These are phyloP conservation scores for Tuber calosporum DNA, from an alignment of 495 filamentous ascomycete species.

Conservation along the genomic window DNA sequence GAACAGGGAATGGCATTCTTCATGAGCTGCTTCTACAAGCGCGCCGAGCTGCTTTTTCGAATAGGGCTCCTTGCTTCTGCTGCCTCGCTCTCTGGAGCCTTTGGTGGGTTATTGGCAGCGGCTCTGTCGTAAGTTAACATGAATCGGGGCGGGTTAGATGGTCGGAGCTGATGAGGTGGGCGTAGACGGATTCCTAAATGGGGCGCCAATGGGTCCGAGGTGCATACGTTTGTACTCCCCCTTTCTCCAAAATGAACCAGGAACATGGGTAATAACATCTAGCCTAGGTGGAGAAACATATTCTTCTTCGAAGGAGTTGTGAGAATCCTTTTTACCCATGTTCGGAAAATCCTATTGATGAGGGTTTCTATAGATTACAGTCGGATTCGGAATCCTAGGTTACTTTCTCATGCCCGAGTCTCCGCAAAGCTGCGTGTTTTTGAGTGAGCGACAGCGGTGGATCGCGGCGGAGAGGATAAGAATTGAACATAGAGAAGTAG, in stretches of 20 bases:
- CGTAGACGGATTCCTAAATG: constrained; percentile 31
- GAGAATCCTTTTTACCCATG: not conserved
- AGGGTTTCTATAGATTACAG: constrained; percentile 47
- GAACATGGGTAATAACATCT: constrained; percentile 58
- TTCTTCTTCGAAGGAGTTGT: constrained; percentile 59
- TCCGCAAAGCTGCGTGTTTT: constrained; percentile 60
- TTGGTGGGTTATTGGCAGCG: constrained; percentile 68
- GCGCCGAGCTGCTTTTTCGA: constrained; percentile 55
- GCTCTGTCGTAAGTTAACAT: constrained; percentile 42
- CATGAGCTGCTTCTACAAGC: constrained; percentile 78
- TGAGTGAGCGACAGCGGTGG: constrained; percentile 57
- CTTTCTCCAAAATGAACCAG: constrained; percentile 25
- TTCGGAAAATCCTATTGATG: constrained; percentile 1
- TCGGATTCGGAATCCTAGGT: constrained; percentile 54
- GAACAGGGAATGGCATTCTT: constrained; percentile 75
- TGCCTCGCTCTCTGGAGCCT: constrained; percentile 68
- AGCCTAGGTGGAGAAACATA: constrained; percentile 76
- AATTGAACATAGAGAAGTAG: constrained; percentile 49
- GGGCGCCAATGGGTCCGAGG: constrained; percentile 43
- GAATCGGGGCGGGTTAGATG: constrained; percentile 7
- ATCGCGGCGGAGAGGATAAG: constrained; percentile 55
- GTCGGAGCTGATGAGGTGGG: not conserved
- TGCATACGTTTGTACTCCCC: constrained; percentile 28
- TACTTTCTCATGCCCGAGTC: constrained; percentile 71
- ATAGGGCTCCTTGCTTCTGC: constrained; percentile 70